Conservation (phyloP, 1,284 basidiomycete genomes). For the Ceratobasidium sp. region DNA sequence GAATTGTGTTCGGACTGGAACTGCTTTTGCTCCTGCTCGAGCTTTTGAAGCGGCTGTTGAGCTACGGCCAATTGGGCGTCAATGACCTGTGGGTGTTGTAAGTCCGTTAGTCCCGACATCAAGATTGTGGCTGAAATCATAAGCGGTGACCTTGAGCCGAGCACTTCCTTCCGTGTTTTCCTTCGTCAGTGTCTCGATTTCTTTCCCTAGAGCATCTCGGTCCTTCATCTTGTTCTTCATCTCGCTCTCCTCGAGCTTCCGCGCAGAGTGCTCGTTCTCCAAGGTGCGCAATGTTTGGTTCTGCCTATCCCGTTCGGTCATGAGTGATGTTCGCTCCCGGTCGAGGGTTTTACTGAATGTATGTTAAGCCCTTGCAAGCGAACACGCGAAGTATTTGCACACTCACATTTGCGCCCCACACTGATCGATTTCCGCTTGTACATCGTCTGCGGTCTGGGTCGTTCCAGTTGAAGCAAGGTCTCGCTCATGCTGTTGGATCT, state of each 20-base stretch:
- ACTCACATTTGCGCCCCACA: constrained; percentile 76
- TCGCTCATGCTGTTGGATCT: constrained; percentile 75
- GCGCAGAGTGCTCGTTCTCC: constrained; percentile 63
- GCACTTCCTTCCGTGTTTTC: constrained; percentile 55
- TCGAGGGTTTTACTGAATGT: constrained; percentile 75
- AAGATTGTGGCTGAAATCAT: not conserved
- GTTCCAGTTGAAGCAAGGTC: constrained; percentile 79
- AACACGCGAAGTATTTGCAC: constrained; percentile 13
- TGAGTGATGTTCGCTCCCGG: constrained; percentile 71
- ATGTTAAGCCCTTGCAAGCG: not conserved
- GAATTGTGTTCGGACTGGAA: constrained; percentile 67
- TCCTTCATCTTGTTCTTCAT: constrained; percentile 49
- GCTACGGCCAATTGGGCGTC: constrained; percentile 73
- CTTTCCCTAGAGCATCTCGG: constrained; percentile 43
- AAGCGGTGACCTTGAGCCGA: constrained; percentile 62
- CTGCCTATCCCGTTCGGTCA: constrained; percentile 76
- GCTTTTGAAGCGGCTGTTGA: constrained; percentile 73
- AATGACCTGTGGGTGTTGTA: constrained; percentile 64
- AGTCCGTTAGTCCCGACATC: not conserved
- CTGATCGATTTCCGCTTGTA: constrained; percentile 79
- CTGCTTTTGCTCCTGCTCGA: constrained; percentile 71
- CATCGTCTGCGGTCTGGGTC: constrained; percentile 84
- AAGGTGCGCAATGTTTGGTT: constrained; percentile 66
- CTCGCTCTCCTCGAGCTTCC: constrained; percentile 63
- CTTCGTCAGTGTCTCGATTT: constrained; percentile 38